phyloP scores from a whole-genome alignment of 1,284 basidiomycete species.

The Phylloboletellus chloephorus region DNA sequence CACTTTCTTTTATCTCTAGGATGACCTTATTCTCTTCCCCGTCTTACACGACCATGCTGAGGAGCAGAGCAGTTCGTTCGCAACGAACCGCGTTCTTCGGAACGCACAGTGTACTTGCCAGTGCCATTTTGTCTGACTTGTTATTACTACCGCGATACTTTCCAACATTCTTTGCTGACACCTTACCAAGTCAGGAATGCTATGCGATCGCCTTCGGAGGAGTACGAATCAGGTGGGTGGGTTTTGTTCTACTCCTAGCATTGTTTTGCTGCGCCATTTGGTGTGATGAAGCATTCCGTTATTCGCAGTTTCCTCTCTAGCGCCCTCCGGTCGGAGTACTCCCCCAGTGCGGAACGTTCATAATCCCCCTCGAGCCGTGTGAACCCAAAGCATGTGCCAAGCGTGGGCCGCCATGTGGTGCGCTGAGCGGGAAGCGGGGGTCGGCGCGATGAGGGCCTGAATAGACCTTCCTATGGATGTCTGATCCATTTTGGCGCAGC shows the following conservation, averaged over 20 bases:
- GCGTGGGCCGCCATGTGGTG: constrained; percentile 60
- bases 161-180: constrained; percentile 12
- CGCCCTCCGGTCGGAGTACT: constrained; percentile 59
- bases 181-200: constrained; percentile 1
- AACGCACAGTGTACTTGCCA: constrained; percentile 74
- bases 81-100: constrained; percentile 60
- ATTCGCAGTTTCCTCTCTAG: constrained; percentile 79
- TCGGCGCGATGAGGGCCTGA: constrained; percentile 50
- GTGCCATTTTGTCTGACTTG: constrained; percentile 73
- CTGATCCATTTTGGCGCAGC: constrained; percentile 44
- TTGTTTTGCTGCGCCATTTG: constrained; percentile 22
- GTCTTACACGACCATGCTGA: constrained; percentile 76
- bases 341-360: constrained; percentile 62
- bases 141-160: constrained; percentile 5
- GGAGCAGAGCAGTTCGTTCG: constrained; percentile 68
- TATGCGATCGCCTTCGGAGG: not conserved
- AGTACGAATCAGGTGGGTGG: constrained; percentile 19
- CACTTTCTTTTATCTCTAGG: constrained; percentile 27
- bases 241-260: constrained; percentile 18
- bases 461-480: constrained; percentile 73
- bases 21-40: constrained; percentile 83
- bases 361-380: constrained; percentile 48
- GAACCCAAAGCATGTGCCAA: constrained; percentile 59
- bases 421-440: constrained; percentile 62
- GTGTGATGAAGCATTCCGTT: constrained; percentile 57